phyloP scores from a whole-genome alignment of 2,329 filamentous ascomycete species.

The Colletotrichum australisinense region DNA sequence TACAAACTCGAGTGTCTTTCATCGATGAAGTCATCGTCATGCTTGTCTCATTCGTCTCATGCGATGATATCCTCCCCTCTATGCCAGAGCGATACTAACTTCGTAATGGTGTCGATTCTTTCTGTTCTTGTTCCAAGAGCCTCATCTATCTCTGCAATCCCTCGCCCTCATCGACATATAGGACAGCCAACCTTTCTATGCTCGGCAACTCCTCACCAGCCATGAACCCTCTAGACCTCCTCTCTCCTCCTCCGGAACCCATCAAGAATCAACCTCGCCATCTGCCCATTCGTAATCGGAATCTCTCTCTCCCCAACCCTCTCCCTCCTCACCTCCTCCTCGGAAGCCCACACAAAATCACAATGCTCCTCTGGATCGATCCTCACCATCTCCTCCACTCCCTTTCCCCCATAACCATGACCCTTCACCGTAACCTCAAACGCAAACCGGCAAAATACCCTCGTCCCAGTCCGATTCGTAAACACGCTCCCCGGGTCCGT shows the following conservation, averaged over 20 bases:
- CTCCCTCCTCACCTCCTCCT: constrained; percentile 48
- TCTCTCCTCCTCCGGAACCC: constrained; percentile 44
- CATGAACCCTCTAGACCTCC: neutral
- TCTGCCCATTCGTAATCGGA: constrained; percentile 42
- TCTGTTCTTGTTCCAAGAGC: neutral
- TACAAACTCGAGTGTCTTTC: neutral
- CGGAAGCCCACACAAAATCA: constrained; percentile 51
- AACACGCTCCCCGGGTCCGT: constrained; percentile 43
- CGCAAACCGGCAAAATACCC: constrained; percentile 45
- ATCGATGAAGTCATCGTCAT: neutral
- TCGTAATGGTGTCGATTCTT: neutral
- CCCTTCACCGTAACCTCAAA: constrained; percentile 50
- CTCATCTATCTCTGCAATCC: neutral
- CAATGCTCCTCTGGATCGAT: constrained; percentile 55
- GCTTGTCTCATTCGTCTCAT: neutral
- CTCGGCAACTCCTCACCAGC: neutral
- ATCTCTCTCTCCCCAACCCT: constrained; percentile 43
- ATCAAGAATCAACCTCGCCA: constrained; percentile 43
- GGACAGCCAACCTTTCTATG: neutral
- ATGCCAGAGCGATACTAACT: neutral
- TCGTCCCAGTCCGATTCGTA: constrained; percentile 46
- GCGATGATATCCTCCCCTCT: neutral
- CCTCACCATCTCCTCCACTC: constrained; percentile 40
- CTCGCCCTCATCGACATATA: neutral
- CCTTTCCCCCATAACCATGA: neutral